Evolutionary conservation across 2,329 filamentous ascomycete species (phyloP).

Genomic region (Diatrype stigma): DNA sequence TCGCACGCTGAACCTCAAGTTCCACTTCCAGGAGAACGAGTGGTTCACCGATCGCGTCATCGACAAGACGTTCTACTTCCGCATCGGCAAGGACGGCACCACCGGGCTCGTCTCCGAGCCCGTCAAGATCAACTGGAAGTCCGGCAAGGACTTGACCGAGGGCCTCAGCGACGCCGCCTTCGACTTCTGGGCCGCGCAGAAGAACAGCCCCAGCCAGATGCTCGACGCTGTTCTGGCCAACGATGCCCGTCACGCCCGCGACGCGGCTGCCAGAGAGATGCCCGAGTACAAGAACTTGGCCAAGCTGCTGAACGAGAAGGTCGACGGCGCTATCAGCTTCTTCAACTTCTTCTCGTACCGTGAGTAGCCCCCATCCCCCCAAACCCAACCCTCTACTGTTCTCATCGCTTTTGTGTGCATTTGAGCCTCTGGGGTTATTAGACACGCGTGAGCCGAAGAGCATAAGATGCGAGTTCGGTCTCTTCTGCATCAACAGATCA

Average conservation of each 20-base stretch:
- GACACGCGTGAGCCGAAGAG: too few relatives aligned
- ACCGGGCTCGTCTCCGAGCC: constrained; percentile 62
- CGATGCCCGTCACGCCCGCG: constrained; percentile 21
- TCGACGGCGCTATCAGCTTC: constrained; percentile 49
- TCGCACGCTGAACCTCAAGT: constrained; percentile 54
- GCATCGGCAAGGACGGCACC: constrained; percentile 53
- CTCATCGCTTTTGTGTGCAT: too few relatives aligned
- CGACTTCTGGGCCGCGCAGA: constrained; percentile 53
- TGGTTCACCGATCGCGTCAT: constrained; percentile 58
- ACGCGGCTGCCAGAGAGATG: constrained; percentile 21
- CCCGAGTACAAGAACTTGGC: constrained; percentile 22
- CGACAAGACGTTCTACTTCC: constrained; percentile 65
- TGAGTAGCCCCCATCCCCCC: too few relatives aligned
- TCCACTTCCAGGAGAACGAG: constrained; percentile 55
- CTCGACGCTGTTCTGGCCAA: constrained; percentile 27
- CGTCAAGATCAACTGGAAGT: constrained; percentile 63
- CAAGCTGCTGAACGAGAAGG: constrained; percentile 18
- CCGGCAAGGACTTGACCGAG: constrained; percentile 59
- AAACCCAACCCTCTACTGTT: too few relatives aligned
- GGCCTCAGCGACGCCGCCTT: constrained; percentile 59
- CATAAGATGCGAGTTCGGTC: too few relatives aligned
- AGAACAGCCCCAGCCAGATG: constrained; percentile 33
- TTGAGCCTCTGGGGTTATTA: too few relatives aligned
- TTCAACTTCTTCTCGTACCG: constrained; percentile 68
- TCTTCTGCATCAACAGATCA: too few relatives aligned